Percentiles rank a stretch among this genome's conserved stretches.
These are phyloP conservation scores for Mucor piriformis DNA, from an alignment of 371 early-diverging fungal species.

Conservation along the genomic window DNA sequence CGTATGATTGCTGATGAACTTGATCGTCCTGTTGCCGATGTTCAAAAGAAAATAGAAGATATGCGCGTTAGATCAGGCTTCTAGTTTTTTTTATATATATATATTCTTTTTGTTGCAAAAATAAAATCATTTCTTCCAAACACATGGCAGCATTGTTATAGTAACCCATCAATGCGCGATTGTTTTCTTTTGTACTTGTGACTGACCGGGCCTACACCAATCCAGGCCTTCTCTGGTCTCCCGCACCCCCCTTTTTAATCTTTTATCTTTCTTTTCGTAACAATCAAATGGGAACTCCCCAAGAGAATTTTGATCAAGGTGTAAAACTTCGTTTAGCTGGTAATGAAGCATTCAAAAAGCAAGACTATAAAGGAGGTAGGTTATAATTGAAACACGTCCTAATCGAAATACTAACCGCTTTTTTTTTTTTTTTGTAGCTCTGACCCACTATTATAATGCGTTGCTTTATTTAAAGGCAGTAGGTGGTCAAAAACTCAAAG, in stretches of 20 bases:
- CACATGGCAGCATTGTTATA: no score
- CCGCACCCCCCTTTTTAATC: no score
- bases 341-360: constrained; percentile 39
- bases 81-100: constrained; percentile 22
- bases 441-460: constrained; percentile 41
- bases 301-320: constrained; percentile 43
- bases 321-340: constrained; percentile 41
- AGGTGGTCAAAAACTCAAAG: constrained; percentile 31
- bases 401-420: neutral
- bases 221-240: no score
- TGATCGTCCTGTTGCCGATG: constrained; percentile 85
- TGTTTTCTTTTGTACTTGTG: no score
- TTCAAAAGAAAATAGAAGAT: constrained; percentile 92
- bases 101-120: neutral
- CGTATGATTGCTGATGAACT: constrained; percentile 83
- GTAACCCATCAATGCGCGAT: no score
- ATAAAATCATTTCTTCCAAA: neutral
- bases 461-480: constrained; percentile 44
- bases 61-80: constrained; percentile 68
- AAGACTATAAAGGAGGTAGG: constrained; percentile 35
- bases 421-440: constrained; percentile 19
- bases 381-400: neutral
- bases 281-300: constrained; percentile 20
- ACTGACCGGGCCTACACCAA: no score
- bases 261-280: neutral